Conservation (phyloP, 305 asterid genomes). For the Ruellia speciosa region DNA sequence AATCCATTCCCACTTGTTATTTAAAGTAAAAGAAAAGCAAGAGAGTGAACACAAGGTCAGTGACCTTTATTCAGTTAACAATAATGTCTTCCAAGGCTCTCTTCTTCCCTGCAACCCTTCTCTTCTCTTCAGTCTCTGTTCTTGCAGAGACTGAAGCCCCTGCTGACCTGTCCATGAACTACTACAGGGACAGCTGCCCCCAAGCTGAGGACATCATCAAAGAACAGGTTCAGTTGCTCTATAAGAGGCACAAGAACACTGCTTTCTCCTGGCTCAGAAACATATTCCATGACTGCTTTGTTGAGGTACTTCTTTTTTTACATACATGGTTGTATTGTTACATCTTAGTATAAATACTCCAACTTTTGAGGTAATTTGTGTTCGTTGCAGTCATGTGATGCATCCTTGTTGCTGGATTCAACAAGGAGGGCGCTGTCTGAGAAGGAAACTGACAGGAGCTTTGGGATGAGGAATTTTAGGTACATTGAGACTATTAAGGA, state of each 20-base stretch:
- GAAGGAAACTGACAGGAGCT: conserved; percentile 91
- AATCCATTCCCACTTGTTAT: conserved; percentile 11
- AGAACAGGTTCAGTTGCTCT: conserved; percentile 83
- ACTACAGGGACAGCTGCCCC: conserved; percentile 83
- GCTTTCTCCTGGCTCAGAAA: conserved; percentile 97
- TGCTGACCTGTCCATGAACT: conserved; percentile 56
- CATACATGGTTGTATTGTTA: not conserved
- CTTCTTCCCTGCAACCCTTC: conserved; percentile 19
- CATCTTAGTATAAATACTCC: no score
- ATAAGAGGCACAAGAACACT: conserved; percentile 99
- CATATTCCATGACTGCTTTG: conserved; percentile 96
- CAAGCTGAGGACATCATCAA: conserved; percentile 90
- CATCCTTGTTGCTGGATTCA: conserved; percentile 84
- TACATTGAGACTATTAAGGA: conserved; percentile 81
- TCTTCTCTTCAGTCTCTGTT: conserved; percentile 36
- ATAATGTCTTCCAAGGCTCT: conserved; percentile 32
- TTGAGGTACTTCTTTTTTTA: conserved; percentile 43
- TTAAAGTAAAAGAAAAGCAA: conserved; percentile 13
- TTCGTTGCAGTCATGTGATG: conserved; percentile 77
- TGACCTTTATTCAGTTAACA: not conserved
- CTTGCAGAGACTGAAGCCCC: conserved; percentile 37
- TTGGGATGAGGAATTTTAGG: conserved; percentile 92
- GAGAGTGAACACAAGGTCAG: conserved; percentile 4
- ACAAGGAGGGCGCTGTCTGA: conserved; percentile 82
- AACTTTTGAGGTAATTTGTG: no score